phyloP scores from a whole-genome alignment of 768 basidiomycete genomes.

The Russula foetens region DNA sequence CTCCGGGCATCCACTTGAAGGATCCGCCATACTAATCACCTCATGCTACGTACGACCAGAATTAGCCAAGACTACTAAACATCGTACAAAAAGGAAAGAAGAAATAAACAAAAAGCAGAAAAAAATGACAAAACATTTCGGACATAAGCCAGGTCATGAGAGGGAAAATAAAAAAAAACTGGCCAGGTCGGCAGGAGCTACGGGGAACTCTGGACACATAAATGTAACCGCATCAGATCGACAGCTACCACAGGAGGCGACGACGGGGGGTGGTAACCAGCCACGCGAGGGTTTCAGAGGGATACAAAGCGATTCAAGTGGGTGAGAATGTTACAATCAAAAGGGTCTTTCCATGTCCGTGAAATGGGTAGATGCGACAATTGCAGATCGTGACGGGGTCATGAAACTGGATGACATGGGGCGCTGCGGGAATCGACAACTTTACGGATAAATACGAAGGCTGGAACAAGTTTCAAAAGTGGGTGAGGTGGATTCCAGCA shows the following conservation, averaged over 20 bases:
- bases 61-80: constrained; percentile 5
- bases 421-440: constrained; percentile 8
- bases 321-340: constrained; percentile 17
- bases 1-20: neutral
- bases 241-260: neutral
- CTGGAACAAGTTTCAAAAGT: constrained; percentile 9
- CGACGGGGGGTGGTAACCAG: constrained; percentile 4
- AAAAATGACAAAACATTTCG: neutral
- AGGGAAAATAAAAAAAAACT: neutral
- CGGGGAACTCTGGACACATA: constrained; percentile 13
- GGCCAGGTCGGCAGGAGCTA: constrained; percentile 12
- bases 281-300: constrained; percentile 4
- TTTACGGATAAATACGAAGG: constrained; percentile 15
- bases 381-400: constrained; percentile 20
- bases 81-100: constrained; percentile 15
- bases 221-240: constrained; percentile 10
- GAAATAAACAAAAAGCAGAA: neutral
- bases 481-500: constrained; percentile 19
- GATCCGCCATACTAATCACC: neutral
- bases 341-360: constrained; percentile 19
- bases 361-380: constrained; percentile 22
- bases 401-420: constrained; percentile 17
- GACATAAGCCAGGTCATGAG: constrained; percentile 7
- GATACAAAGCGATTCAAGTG: constrained; percentile 15
- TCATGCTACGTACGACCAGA: neutral